These are phyloP conservation scores for Malbranchea zuffiana DNA, from an alignment of 2,329 filamentous ascomycete genomes.

Conservation along the genomic window DNA sequence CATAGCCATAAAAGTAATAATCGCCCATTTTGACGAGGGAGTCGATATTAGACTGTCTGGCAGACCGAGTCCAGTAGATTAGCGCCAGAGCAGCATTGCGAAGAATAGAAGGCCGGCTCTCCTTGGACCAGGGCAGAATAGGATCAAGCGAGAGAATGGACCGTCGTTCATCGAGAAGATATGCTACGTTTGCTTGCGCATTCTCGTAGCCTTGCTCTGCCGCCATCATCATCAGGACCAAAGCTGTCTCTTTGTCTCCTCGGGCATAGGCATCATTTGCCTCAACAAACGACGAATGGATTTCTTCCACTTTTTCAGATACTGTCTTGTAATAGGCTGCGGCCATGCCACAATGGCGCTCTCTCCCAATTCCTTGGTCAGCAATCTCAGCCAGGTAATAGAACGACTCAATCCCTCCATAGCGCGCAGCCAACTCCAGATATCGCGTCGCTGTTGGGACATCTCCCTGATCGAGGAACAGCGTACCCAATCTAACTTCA, in stretches of 20 bases:
- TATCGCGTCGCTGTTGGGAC: conserved; percentile 69
- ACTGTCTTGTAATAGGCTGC: conserved; percentile 74
- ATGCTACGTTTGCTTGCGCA: conserved; percentile 82
- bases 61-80: conserved; percentile 90
- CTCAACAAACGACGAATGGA: conserved; percentile 69
- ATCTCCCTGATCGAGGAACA: conserved; percentile 84
- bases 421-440: conserved; percentile 74
- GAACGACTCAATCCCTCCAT: conserved; percentile 75
- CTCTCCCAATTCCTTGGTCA: conserved; percentile 66
- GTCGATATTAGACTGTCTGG: conserved; percentile 86
- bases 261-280: conserved; percentile 72
- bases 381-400: conserved; percentile 88
- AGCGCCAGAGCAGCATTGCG: conserved; percentile 59
- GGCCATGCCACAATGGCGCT: conserved; percentile 66
- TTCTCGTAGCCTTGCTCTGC: conserved; percentile 87
- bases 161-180: conserved; percentile 64
- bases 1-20: conserved; percentile 80
- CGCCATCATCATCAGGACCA: conserved; percentile 73
- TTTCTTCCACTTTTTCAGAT: conserved; percentile 58
- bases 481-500: conserved; percentile 68
- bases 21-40: conserved; percentile 96
- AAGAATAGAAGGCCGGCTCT: conserved; percentile 37
- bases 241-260: conserved; percentile 67
- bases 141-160: conserved; percentile 49
- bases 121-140: conserved; percentile 39